phyloP scores from a whole-genome alignment of 768 basidiomycete species.

The Phlegmacium glaucopus region DNA sequence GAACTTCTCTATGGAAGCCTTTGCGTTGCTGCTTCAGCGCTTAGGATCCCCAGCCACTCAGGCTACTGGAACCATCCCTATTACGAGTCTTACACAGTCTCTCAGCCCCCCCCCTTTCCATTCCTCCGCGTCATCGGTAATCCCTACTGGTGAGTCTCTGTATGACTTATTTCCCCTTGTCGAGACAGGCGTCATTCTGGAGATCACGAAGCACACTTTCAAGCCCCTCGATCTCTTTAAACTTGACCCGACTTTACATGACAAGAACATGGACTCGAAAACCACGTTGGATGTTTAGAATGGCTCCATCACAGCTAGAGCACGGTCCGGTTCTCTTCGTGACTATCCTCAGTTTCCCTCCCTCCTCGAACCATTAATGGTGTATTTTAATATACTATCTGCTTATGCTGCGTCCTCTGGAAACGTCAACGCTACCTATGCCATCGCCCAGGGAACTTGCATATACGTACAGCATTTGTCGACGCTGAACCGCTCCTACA shows the following conservation, averaged over 20 bases:
- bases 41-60: too few species aligned
- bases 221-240: slow-evolving; percentile 7
- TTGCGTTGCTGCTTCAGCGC: too few species aligned
- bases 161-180: slow-evolving; percentile 2
- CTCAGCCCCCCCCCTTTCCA: too few species aligned
- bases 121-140: too few species aligned
- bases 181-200: slow-evolving; percentile 1
- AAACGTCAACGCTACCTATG: background rate
- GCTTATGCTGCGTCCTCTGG: slow-evolving; percentile 4
- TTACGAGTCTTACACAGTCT: too few species aligned
- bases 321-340: background rate
- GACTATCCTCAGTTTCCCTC: slow-evolving; percentile 8
- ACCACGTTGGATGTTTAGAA: background rate
- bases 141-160: background rate
- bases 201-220: background rate
- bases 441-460: background rate
- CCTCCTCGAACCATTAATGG: slow-evolving; percentile 5
- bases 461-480: slow-evolving; percentile 1
- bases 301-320: background rate
- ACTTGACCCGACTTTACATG: background rate
- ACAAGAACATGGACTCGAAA: background rate
- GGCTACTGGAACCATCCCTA: too few species aligned
- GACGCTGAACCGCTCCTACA: background rate
- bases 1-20: too few species aligned
- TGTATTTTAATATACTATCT: slow-evolving; percentile 7